Conservation (phyloP, 495 filamentous ascomycete species). For the Beverwykella pulmonaria region DNA sequence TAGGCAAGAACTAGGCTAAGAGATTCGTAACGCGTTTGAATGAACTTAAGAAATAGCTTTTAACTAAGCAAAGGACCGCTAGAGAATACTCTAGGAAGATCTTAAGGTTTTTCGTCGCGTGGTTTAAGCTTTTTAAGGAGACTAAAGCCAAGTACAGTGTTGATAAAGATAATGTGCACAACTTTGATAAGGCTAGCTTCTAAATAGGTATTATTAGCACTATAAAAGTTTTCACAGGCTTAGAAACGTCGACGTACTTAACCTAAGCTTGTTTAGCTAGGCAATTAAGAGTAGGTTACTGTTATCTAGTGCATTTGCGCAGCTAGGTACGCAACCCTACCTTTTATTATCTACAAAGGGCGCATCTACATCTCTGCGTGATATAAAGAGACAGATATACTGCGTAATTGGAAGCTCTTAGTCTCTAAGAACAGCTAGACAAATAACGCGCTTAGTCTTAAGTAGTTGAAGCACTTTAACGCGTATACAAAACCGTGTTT, state of each 20-base stretch:
- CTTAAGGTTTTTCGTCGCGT: conserved; percentile 42
- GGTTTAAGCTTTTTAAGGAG: conserved; percentile 45
- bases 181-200: conserved; percentile 52
- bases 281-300: conserved; percentile 19
- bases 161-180: conserved; percentile 47
- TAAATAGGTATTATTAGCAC: conserved; percentile 41
- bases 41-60: conserved; percentile 44
- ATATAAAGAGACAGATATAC: conserved; percentile 13
- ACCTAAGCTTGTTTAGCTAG: conserved; percentile 32
- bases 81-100: conserved; percentile 48
- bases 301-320: conserved; percentile 16
- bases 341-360: conserved; percentile 14
- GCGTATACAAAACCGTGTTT: conserved; percentile 1
- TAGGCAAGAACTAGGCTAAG: conserved; percentile 40
- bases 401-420: neutral
- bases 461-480: conserved; percentile 25
- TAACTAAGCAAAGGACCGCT: no score
- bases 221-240: conserved; percentile 12
- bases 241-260: conserved; percentile 32
- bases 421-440: conserved; percentile 16
- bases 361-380: conserved; percentile 9
- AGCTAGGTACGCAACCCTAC: conserved; percentile 13
- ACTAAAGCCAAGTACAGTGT: conserved; percentile 47
- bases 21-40: conserved; percentile 44
- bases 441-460: conserved; percentile 18